Evolutionary conservation across 2,329 filamentous ascomycete genomes (phyloP), one percentile per base, ranked within the genome.

Genomic region (Paracorniculantispora psalliotae): DNA sequence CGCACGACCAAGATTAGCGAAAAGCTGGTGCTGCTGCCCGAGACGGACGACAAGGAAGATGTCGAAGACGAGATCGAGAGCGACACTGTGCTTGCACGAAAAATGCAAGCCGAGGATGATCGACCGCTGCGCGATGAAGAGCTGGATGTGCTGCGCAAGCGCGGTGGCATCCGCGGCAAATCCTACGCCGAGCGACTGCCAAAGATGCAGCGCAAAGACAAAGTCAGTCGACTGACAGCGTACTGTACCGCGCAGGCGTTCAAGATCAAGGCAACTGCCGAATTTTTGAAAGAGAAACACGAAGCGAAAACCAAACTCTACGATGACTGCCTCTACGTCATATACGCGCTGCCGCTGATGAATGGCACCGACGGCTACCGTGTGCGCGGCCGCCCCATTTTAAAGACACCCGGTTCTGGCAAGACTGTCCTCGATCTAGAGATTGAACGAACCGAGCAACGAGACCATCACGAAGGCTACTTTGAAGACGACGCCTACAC

Each of bases 231-330:
- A 61, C 84, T 97, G 57, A 99, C 94, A 59, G 94, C 94, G 12
- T 99, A 97, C 73, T 97, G 93, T 73, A 97, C 92, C 0, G 93
- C 94, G 0, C 91, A 97, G 72, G 90, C 89, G 8, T 97, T 92
- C 76, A 96, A 93, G 75, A 86, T 96, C 76, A 88, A 89, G 66
- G 84, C 87, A 26, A 91, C 92, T n/a, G 91, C 92, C 15, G 85
- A 90, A 35, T 99, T 99, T 70, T 79, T 97, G 62, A 88, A 90
- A 66, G 90, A 90, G 63, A 88, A 88, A 67, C 94, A 99, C 75
- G 87, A 89, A 33, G 93, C 92, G 1, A 89, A 92, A 74, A 96
- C 93, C 15, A 99, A 99, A 75, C 81, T 97, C 5, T 99, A 99
- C 74, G 94, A 99, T 72, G 94, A 99, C 73, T 99, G 94, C 69